These are phyloP conservation scores for Diplotaxis tenuifolia DNA, from an alignment of 345 rosid genomes.

Conservation along the genomic window DNA sequence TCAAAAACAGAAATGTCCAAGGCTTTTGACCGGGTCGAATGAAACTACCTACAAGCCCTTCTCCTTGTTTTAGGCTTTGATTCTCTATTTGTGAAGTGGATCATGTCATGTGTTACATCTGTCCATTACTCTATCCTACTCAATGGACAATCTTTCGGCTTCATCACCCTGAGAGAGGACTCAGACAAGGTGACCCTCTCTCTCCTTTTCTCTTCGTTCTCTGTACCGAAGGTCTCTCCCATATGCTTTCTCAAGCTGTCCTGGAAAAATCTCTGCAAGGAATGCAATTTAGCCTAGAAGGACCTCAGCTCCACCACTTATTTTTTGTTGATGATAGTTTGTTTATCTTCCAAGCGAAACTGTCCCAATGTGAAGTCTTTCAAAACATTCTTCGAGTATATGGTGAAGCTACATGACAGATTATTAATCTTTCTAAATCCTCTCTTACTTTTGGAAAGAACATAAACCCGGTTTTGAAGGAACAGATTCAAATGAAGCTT, in stretches of 20 bases:
- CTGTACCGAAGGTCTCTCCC: background rate
- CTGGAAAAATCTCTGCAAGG: accelerated
- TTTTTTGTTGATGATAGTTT: background rate
- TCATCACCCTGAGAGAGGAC: background rate
- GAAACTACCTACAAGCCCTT: background rate
- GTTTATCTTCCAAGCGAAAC: too few species aligned
- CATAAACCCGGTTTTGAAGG: too few species aligned
- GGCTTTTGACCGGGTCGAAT: background rate
- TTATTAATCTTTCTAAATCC: background rate
- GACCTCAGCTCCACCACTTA: background rate
- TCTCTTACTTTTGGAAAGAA: background rate
- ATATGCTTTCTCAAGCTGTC: background rate
- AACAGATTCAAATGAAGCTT: too few species aligned
- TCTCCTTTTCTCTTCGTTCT: background rate
- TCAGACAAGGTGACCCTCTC: background rate
- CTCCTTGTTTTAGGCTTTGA: background rate
- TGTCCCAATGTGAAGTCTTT: too few species aligned
- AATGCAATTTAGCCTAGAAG: background rate
- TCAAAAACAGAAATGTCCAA: background rate
- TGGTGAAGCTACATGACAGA: background rate
- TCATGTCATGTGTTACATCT: background rate
- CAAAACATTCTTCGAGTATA: too few species aligned
- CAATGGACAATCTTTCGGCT: background rate
- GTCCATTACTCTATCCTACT: background rate
- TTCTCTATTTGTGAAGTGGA: background rate